Percentiles rank a stretch among this genome's conserved stretches.
Evolutionary conservation across 768 basidiomycete genomes (phyloP).

Genomic region (Austroboletus eburneus): DNA sequence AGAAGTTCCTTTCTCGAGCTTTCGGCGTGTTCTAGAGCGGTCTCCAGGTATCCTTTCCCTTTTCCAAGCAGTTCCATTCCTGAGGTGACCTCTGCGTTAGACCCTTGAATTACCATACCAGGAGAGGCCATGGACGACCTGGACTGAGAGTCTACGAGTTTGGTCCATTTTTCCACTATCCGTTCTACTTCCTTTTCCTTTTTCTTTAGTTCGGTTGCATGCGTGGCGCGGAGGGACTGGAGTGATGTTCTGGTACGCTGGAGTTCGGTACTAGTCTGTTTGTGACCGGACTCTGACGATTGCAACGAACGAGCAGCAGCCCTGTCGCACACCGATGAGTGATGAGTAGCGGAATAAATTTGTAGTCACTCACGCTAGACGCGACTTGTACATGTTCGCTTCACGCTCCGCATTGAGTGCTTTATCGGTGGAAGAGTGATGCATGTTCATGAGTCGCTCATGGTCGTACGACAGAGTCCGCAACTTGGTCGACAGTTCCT

Average conservation of each 20-base stretch:
- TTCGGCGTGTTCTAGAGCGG: slow-evolving; percentile 72
- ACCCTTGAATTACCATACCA: slow-evolving; percentile 48
- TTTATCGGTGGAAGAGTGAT: slow-evolving; percentile 53
- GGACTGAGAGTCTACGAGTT: slow-evolving; percentile 62
- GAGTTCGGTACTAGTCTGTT: slow-evolving; percentile 64
- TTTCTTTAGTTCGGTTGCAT: slow-evolving; percentile 73
- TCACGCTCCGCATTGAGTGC: slow-evolving; percentile 78
- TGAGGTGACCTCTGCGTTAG: slow-evolving; percentile 47
- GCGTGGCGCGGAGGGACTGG: slow-evolving; percentile 64
- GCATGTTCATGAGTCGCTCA: slow-evolving; percentile 66
- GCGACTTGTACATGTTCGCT: slow-evolving; percentile 66
- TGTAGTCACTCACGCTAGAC: slow-evolving; percentile 54
- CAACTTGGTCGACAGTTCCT: slow-evolving; percentile 69
- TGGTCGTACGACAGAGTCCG: slow-evolving; percentile 79
- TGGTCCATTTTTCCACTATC: slow-evolving; percentile 70
- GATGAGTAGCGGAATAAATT: background rate
- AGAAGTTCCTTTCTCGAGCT: slow-evolving; percentile 54
- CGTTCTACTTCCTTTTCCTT: slow-evolving; percentile 77
- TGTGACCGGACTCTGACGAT: slow-evolving; percentile 60
- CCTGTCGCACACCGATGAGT: slow-evolving; percentile 32
- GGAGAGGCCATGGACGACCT: slow-evolving; percentile 48
- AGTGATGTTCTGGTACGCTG: slow-evolving; percentile 67
- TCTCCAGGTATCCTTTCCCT: slow-evolving; percentile 55
- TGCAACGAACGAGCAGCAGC: slow-evolving; percentile 51
- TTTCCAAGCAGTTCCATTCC: slow-evolving; percentile 44